Conservation (phyloP, 352 stramenopile genomes). For the Phytophthora europaea region DNA sequence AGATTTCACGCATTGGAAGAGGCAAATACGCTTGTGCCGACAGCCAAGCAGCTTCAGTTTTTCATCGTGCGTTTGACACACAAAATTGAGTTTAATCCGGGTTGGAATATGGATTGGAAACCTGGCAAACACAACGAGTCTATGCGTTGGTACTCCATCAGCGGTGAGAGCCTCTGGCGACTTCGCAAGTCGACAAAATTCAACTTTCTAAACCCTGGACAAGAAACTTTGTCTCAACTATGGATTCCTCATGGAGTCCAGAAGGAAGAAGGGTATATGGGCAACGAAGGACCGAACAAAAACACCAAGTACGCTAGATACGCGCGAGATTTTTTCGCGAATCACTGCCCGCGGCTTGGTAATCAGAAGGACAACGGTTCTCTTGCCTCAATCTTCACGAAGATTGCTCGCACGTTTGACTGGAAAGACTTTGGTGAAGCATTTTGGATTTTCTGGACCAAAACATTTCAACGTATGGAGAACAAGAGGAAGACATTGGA, state of each 20-base stretch:
- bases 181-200: background rate
- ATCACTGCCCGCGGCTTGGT: background rate
- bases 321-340: background rate
- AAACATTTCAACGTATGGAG: background rate
- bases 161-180: background rate
- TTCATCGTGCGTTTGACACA: slow-evolving; percentile 22
- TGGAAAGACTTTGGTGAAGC: background rate
- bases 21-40: background rate
- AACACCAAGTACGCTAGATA: slow-evolving; percentile 29
- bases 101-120: background rate
- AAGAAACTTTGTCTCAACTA: slow-evolving; percentile 12
- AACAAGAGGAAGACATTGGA: background rate
- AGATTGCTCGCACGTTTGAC: background rate
- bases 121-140: background rate
- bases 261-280: slow-evolving; percentile 24
- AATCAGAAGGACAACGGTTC: background rate
- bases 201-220: slow-evolving; percentile 29
- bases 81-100: slow-evolving; percentile 17
- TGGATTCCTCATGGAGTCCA: slow-evolving; percentile 18
- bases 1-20: slow-evolving; percentile 15
- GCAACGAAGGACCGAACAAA: slow-evolving; percentile 20
- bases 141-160: background rate
- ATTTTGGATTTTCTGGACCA: background rate
- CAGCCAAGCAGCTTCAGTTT: slow-evolving; percentile 10
- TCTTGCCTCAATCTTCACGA: background rate